Base-by-base conservation (phyloP, 768 basidiomycete species). In the Paxillus rubicundulus region DNA sequence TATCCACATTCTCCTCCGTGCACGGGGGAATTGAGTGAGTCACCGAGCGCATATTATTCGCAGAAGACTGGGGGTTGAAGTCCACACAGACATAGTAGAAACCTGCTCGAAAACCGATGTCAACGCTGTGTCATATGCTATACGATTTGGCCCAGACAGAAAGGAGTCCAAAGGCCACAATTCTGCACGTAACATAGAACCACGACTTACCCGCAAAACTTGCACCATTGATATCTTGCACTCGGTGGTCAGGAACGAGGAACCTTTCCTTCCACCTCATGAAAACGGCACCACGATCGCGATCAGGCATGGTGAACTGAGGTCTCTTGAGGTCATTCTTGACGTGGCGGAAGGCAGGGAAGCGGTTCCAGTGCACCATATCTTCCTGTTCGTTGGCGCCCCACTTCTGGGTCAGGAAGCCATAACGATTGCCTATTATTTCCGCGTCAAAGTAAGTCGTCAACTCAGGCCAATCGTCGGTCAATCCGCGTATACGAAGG, bases 231-330 rank as follows among this genome's bases (percentile, higher is more conserved):
- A 98, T 96, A 68, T 95, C 92, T 69, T 90, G 85, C 28, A 96
- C 90, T 53, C 86, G 82, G 72, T 95, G 91, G 69, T 95, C 91
- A 2, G 94, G 94, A n/a, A 98, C 90, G 48, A 98, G 75, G 71
- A 97, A 98, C 63, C 86, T 78, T 72, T 98, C 96, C 72, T 98
- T 98, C 89, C 93, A 95, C 55, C 96, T 78, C 87, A 98, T 92
- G 68, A 98, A 98, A 28, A 94, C 84, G 21, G 87, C 87, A 1
- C 87, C 86, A 45, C 87, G 80, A 61, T 88, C 85, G 38, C 86
- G 77, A 62, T 89, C 87, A 42, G 81, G 72, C 63, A 96, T 85
- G 38, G 89, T 91, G 69, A 91, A 63, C 55, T 85, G 79, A 0
- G 92, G 92, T 64, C 82, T 77, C 66, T 85, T 82, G 56, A 94